Base-by-base conservation (phyloP, 345 rosid genomes). In the Gossypium bickii region DNA sequence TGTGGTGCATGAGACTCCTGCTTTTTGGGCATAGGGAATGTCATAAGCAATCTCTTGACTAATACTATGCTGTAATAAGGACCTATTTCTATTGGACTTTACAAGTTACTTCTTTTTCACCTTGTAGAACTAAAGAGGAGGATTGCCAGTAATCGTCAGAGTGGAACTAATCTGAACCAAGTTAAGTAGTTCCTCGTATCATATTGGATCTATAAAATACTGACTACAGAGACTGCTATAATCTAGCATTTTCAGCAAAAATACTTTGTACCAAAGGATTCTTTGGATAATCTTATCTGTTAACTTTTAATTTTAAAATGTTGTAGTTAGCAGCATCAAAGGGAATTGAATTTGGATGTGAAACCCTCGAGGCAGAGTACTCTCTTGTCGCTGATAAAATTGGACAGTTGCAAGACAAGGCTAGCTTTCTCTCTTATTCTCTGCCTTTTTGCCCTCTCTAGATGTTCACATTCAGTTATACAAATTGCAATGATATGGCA, bases 331-430 rank as follows among this genome's bases (percentile, higher is more conserved):
- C 86, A 65, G 71, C 92, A 76, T 83, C 89, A 25, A 89, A 85
- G 86, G 97, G 92, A 79, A 83, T 80, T 76, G 86, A 83, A 71
- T 87, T 87, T 76, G 97, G 85, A 69, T 85, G 76, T 70, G 94
- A 90, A 83, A 82, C 90, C 74, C 92, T 92, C 65, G 92, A 92
- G 78, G 91, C 90, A 20, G 97, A 94, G 82, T 82, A 80, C 83
- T 85, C 90, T 71, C 81, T 88, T 76, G 69, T 90, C 56, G 77
- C 85, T 76, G 93, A 90, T 79, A 92, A 92, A 79, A 83, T 87
- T 64, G 80, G 70, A 66, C 81, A 77, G 59, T 80, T 89, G 82
- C 91, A 88, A 81, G 89, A 87, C 71, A 89, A 92, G 98, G 98
- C 92, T 79, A 74, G 90, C 70, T 78, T 70, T 67, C 27, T 44